Evolutionary conservation across 805 yeast genomes (phyloP), one percentile per base, ranked within the genome.

Genomic region (Kuraishia ogatae): DNA sequence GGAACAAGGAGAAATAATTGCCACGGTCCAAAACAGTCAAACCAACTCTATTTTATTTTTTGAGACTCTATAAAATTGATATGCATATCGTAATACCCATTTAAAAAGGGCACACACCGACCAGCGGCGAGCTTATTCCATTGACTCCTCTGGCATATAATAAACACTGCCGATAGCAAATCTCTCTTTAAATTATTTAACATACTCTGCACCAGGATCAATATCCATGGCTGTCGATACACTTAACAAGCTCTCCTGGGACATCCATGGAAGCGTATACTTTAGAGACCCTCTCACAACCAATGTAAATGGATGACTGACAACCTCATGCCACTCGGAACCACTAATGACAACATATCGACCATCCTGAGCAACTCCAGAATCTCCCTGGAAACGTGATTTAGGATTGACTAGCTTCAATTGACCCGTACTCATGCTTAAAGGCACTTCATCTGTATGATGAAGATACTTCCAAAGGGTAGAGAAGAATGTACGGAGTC

Each of bases 261-360:
- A 56, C 19, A 60, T 57, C 48, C 68, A 53, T 1, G 73, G 72
- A 17, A 70, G 52, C 19, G 58, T 60, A 53, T 70, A 71, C 17
- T 61, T 62, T 26, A 71, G 62, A 2, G 69, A 67, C 1, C 73
- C 73, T 54, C 73, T 56, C 13, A 70, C 54, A 5, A 66, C 60
- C 43, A 70, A 54, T 29, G 62, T 64, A 59, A 65, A 69, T 1
- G 59, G 56, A 23, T 62, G 59, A 49, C 62, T 66, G 15, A 69
- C 57, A 10, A 71, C 65, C 19, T 52, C 56, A 2, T 61, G 48
- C 72, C 72, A 68, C 3, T 39, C 49, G 8, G n/a, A 7, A 5
- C 43, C 17, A 15, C n/a, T 15, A 35, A 15, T 3, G 13, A 10
- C 43, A 11, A 35, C 15, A 8, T 8, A 5, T 13, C 13, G 19